Percentiles rank a stretch among this genome's conserved stretches.
These are phyloP conservation scores for Trichocladium uniseriatum DNA, from an alignment of 495 filamentous ascomycete species.

Conservation along the genomic window DNA sequence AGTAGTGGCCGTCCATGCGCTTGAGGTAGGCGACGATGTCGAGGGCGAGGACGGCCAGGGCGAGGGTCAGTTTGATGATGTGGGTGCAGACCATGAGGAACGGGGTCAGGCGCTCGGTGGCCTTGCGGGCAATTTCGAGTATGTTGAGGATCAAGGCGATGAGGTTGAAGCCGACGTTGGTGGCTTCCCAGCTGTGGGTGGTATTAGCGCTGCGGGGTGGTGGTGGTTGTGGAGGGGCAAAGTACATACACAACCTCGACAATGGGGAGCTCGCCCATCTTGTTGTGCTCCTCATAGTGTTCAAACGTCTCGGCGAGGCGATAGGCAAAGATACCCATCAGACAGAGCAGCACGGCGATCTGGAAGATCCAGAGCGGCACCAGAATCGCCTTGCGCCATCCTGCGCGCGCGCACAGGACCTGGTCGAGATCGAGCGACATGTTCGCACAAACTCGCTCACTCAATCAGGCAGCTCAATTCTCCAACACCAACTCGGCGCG, in stretches of 20 bases:
- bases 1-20: slow-evolving; percentile 32
- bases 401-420: slow-evolving; percentile 33
- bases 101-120: slow-evolving; percentile 37
- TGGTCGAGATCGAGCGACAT: slow-evolving; percentile 33
- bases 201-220: neutral
- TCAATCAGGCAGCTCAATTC: too few relatives aligned
- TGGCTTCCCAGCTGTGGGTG: slow-evolving; percentile 35
- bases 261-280: slow-evolving; percentile 27
- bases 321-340: slow-evolving; percentile 42
- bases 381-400: slow-evolving; percentile 34
- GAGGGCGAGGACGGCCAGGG: slow-evolving; percentile 34
- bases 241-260: slow-evolving; percentile 40
- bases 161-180: slow-evolving; percentile 35
- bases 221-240: neutral
- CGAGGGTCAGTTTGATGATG: slow-evolving; percentile 35
- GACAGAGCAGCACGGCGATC: slow-evolving; percentile 28
- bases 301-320: slow-evolving; percentile 35
- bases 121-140: slow-evolving; percentile 31
- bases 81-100: slow-evolving; percentile 37
- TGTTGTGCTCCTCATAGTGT: slow-evolving; percentile 30
- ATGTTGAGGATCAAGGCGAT: slow-evolving; percentile 34
- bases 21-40: slow-evolving; percentile 35
- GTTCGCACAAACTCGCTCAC: too few relatives aligned
- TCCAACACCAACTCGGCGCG: too few relatives aligned
- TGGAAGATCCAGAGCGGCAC: slow-evolving; percentile 35